phyloP scores from a whole-genome alignment of 148 eudicot species.

The Cornus florida region DNA sequence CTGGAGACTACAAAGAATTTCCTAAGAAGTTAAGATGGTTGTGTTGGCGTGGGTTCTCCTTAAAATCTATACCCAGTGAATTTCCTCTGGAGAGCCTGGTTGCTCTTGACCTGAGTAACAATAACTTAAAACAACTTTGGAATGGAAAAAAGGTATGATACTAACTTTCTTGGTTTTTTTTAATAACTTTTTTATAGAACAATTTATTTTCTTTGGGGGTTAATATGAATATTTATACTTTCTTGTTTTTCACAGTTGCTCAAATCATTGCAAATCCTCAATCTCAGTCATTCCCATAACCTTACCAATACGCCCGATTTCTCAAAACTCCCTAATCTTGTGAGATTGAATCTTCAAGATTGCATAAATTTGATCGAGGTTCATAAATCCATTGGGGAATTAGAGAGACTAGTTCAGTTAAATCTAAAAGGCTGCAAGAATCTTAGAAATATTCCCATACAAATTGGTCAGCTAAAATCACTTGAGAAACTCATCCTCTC shows the following conservation, averaged over 20 bases:
- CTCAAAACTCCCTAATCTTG: not conserved
- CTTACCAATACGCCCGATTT: not conserved
- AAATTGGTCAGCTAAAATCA: not conserved
- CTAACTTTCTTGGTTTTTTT: not conserved
- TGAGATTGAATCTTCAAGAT: not conserved
- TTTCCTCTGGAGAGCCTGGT: not conserved
- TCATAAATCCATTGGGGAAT: constrained; percentile 1
- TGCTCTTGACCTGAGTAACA: not conserved
- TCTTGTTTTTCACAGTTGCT: not conserved
- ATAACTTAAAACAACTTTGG: not conserved
- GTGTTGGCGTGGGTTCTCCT: not conserved
- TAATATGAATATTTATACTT: not conserved
- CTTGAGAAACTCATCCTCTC: not conserved
- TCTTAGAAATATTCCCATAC: not conserved
- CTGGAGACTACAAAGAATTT: not conserved
- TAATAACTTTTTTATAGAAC: not conserved
- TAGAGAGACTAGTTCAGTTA: not conserved
- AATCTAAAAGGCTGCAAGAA: constrained; percentile 7
- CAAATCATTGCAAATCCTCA: not conserved
- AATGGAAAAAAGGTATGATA: not conserved
- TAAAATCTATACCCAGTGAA: not conserved
- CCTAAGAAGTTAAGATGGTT: not conserved
- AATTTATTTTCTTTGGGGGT: not conserved
- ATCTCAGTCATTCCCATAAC: not conserved
- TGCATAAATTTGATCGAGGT: constrained; percentile 1